Conservation (phyloP, 768 basidiomycete genomes). For the Auricularia sp. region DNA sequence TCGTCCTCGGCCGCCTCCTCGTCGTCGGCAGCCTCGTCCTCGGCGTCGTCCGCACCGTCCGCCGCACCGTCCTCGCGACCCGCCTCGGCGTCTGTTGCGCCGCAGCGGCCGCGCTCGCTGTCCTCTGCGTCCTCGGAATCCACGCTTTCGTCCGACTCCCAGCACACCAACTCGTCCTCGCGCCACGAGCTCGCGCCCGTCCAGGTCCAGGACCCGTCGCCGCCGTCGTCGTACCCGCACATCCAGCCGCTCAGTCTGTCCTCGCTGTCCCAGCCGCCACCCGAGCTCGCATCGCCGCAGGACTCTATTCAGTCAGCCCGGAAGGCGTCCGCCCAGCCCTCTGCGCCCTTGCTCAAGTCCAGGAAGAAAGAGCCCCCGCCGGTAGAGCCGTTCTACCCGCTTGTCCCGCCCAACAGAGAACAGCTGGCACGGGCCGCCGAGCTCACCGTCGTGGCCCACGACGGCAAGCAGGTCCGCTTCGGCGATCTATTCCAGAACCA, state of each 20-base stretch:
- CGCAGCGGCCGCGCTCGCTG: not conserved
- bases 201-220: not conserved
- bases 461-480: conserved; percentile 57
- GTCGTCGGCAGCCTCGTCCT: not conserved
- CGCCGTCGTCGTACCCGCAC: not conserved
- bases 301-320: too few relatives aligned
- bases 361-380: not conserved
- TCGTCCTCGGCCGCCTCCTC: not conserved
- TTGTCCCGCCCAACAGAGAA: conserved; percentile 37
- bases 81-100: not conserved
- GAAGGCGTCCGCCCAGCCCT: not conserved
- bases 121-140: not conserved
- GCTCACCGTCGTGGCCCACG: conserved; percentile 55
- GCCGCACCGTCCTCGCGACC: too few relatives aligned
- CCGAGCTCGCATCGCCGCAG: not conserved
- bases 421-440: conserved; percentile 55
- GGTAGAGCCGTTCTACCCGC: not conserved
- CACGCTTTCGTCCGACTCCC: not conserved
- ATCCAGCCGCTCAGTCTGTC: not conserved
- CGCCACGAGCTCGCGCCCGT: not conserved
- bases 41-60: not conserved
- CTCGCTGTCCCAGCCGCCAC: not conserved
- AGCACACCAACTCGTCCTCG: not conserved
- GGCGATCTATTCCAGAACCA: conserved; percentile 50
- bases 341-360: not conserved